Conservation (phyloP, 2,329 filamentous ascomycete species). For the Fusarium chuoi region DNA sequence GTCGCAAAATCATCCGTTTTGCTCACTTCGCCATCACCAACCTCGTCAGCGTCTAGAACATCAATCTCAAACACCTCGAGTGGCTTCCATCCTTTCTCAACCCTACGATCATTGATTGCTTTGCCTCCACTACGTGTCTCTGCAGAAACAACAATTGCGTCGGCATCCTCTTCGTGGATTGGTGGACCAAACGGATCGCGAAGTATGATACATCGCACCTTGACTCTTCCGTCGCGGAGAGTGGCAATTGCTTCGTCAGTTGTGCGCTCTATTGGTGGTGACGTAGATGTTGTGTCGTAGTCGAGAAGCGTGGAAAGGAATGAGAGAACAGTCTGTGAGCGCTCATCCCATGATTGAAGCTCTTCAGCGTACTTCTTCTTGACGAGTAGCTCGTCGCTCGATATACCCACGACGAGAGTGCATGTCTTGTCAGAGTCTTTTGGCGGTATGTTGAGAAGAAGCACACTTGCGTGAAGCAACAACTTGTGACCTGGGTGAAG, state of each 20-base stretch:
- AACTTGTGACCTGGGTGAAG: conserved; percentile 95
- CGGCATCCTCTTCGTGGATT: conserved; percentile 80
- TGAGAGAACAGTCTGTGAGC: conserved; percentile 73
- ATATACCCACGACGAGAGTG: conserved; percentile 84
- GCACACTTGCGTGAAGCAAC: conserved; percentile 86
- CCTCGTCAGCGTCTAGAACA: conserved; percentile 73
- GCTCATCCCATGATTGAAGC: conserved; percentile 81
- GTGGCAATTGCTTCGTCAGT: conserved; percentile 54
- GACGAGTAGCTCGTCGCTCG: conserved; percentile 83
- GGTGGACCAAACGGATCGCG: conserved; percentile 92
- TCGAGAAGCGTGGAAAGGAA: conserved; percentile 76
- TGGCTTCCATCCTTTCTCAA: conserved; percentile 77
- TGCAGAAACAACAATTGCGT: conserved; percentile 84
- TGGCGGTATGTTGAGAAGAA: conserved; percentile 70
- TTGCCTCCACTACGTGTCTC: conserved; percentile 87
- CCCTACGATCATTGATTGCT: conserved; percentile 86
- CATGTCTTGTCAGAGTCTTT: conserved; percentile 55
- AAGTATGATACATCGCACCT: conserved; percentile 84
- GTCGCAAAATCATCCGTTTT: conserved; percentile 73
- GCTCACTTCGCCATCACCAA: conserved; percentile 49
- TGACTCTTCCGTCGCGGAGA: conserved; percentile 69
- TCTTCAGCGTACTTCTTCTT: conserved; percentile 90
- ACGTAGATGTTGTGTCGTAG: conserved; percentile 49
- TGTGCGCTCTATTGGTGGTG: conserved; percentile 19
- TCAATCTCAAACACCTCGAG: conserved; percentile 90